Evolutionary conservation across 106 monocot species (phyloP), one percentile per base, ranked within the genome.

Genomic region (Chionographis japonica): DNA sequence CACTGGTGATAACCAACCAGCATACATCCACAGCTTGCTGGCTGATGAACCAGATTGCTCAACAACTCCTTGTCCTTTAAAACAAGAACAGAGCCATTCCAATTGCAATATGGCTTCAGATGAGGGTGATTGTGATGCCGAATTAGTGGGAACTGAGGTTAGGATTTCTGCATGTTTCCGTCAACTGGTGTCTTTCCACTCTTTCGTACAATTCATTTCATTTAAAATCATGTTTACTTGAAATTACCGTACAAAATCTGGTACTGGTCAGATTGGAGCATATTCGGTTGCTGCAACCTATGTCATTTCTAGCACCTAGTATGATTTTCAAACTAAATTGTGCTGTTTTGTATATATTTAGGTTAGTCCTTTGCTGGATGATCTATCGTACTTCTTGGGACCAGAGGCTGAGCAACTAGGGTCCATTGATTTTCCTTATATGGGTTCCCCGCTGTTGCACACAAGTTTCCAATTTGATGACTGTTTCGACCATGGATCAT

Each of bases 91-190:
- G 46, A 72, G 61, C 54, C 35, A 39, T 75, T 53, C 42, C 61
- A 75, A 66, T 60, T 66, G 78, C 52, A 84, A 71, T 74, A 53
- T 72, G 10, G 27, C 51, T 61, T 49, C 69, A 61, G 65, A 68
- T 71, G 17, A 42, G 7, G 51, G 46, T 38, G 64, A 73, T 60
- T 37, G 38, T 39, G 63, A 67, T 7, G 19, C n/a, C n/a, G 40
- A 72, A 41, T 15, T 52, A n/a, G 56, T 35, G 52, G 57, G 40
- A 40, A 54, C 4, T 54, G 71, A 76, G 84, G 88, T 85, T 39
- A 66, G 64, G 18, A 62, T 40, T 5, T 61, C 20, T 72, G 59
- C 27, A 49, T 37, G 54, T 17, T 56, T 51, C 37, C 42, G 50
- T 16, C 7, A 36, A 36, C 6, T 19, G n/a, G n/a, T 53, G 1